Evolutionary conservation across 805 yeast species (phyloP), one percentile per base, ranked within the genome.

Genomic region (Suhomyces sp.): DNA sequence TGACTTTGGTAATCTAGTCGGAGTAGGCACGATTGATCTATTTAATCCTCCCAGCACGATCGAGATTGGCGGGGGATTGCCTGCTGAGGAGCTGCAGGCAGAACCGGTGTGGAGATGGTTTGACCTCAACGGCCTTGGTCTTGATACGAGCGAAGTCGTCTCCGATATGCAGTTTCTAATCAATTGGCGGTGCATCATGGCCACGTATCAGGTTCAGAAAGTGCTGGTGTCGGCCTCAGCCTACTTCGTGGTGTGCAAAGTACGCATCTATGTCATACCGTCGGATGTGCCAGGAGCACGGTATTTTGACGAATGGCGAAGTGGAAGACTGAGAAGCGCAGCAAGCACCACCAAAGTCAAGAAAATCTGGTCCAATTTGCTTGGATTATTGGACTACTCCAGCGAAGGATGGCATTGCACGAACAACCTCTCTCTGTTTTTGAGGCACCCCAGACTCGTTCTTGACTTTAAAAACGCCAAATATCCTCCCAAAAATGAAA

Each of bases 241-340:
- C 10, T 31, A 17, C 17, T 8, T 38, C 6, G 9, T 38, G 19
- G 22, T 38, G 24, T 10, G 46, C 10, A 50, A 53, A 50, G 67
- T 82, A 0, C 68, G 88, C 54, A 57, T 85, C 0, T 85, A 83
- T 55, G 61, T 69, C 1, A 58, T 84, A 1, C 83, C 86, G 0
- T 52, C 58, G 8, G 87, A 83, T 64, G 58, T 73, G 0, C 57
- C 59, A 0, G 76, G 78, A 0, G 56, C 66, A 2, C 53, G 71
- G 10, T 60, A 56, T 35, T 42, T 82, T 0, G 54, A 56, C 1
- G 66, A 65, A 27, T 77, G 75, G 72, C 64, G 85, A 50, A 29
- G 49, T 0, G 44, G 58, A 17, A 60, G 75, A 40, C 68, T 73
- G n/a, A 74, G 74, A 17, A 68, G 65, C 38, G 46, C 67, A 1